phyloP scores from a whole-genome alignment of 192 early-diverging fungal species.

The Diversispora eburnea region DNA sequence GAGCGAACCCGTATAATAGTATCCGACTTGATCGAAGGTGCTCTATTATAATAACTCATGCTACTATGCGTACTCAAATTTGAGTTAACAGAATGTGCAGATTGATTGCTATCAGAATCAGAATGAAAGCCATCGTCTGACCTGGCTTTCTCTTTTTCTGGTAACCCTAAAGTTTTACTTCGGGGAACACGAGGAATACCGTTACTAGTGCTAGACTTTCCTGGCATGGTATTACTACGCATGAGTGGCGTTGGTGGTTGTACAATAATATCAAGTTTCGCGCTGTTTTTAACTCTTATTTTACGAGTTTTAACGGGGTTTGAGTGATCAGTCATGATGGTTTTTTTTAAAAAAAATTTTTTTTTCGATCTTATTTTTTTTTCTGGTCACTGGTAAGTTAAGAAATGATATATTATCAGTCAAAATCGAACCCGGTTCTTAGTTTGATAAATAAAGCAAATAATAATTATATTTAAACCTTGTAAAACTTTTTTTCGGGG shows the following conservation, averaged over 20 bases:
- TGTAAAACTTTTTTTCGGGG: no score
- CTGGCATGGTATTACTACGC: constrained; percentile 1
- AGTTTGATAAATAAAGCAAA: no score
- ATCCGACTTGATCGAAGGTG: constrained; percentile 8
- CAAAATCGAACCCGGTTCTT: no score
- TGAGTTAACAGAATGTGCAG: constrained; percentile 10
- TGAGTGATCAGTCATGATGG: neutral
- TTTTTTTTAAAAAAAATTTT: neutral
- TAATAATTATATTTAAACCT: no score
- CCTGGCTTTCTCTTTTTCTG: constrained; percentile 18
- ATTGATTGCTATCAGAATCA: constrained; percentile 28
- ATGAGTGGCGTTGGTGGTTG: neutral
- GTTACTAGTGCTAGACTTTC: neutral
- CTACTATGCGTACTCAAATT: constrained; percentile 17
- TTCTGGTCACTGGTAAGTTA: neutral
- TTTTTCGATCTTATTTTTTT: neutral
- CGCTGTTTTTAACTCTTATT: neutral
- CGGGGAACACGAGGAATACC: neutral
- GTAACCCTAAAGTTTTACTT: neutral
- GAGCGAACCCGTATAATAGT: constrained; percentile 16
- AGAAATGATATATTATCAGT: no score
- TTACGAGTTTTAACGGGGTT: neutral
- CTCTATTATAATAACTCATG: constrained; percentile 13
- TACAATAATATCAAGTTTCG: neutral
- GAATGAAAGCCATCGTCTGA: constrained; percentile 28